phyloP scores from a whole-genome alignment of 176 grass and related monocot species.

The Puccinellia tenuiflora region DNA sequence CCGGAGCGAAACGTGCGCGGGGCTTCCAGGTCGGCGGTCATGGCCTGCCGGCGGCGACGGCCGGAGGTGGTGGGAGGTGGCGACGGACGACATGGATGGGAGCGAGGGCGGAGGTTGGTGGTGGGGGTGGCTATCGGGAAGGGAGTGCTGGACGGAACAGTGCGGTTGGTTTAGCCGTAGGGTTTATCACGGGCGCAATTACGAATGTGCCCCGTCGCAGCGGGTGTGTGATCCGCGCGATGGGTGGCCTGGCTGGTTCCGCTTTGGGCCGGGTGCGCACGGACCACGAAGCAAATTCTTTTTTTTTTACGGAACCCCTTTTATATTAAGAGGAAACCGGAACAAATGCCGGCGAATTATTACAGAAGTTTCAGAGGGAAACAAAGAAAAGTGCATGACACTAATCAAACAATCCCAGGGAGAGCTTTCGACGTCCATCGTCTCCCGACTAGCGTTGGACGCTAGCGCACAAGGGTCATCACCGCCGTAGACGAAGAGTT shows the following conservation, averaged over 20 bases:
- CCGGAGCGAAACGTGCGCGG: not conserved
- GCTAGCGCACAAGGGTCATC: no score
- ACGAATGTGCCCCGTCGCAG: not conserved
- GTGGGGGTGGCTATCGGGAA: not conserved
- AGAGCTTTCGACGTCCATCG: no score
- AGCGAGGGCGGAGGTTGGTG: not conserved
- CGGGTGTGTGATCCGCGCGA: not conserved
- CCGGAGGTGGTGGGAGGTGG: constrained; percentile 28
- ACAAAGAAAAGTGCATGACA: no score
- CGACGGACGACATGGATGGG: constrained; percentile 28
- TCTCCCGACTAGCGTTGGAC: no score
- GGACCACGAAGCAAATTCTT: not conserved
- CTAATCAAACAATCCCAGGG: no score
- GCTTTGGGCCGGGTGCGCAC: not conserved
- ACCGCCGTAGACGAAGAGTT: no score
- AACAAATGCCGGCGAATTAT: no score
- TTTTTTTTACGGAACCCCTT: no score
- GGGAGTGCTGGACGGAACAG: not conserved
- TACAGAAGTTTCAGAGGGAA: no score
- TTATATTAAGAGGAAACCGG: no score
- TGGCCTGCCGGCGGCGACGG: not conserved
- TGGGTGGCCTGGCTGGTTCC: not conserved
- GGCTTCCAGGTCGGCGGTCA: not conserved
- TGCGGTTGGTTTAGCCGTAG: not conserved
- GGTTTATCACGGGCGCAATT: constrained; percentile 16